phyloP scores from a whole-genome alignment of 768 basidiomycete species.

The Coprinopsis sp. region DNA sequence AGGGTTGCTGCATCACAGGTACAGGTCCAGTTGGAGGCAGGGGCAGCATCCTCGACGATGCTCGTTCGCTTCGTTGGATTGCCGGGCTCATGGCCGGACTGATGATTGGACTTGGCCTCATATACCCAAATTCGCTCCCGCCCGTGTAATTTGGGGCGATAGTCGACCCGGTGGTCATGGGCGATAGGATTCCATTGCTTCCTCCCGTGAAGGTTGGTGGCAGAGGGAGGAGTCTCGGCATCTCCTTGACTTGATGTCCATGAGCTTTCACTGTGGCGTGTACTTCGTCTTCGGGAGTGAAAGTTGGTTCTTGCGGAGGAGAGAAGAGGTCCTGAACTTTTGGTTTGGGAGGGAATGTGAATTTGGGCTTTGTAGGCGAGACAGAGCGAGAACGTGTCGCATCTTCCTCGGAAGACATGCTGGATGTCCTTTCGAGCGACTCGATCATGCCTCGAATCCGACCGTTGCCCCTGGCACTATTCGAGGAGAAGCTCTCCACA shows the following conservation, averaged over 20 bases:
- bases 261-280: neutral
- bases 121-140: neutral
- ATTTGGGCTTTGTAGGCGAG: no score
- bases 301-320: neutral
- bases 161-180: neutral
- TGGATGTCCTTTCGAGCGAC: neutral
- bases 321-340: no score
- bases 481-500: no score
- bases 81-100: neutral
- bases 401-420: no score
- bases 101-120: neutral
- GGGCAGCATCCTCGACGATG: constrained; percentile 1
- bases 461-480: neutral
- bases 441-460: neutral
- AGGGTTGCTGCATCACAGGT: no score
- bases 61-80: neutral
- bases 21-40: neutral
- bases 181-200: neutral
- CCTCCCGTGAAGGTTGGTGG: constrained; percentile 3
- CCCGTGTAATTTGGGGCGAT: neutral
- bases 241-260: neutral
- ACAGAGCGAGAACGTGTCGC: no score
- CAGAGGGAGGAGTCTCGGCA: neutral
- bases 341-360: no score
- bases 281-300: neutral